Percentiles rank a stretch among this genome's conserved stretches.
Conservation (phyloP, 2,329 filamentous ascomycete species). For the Aspergillus melleus region DNA sequence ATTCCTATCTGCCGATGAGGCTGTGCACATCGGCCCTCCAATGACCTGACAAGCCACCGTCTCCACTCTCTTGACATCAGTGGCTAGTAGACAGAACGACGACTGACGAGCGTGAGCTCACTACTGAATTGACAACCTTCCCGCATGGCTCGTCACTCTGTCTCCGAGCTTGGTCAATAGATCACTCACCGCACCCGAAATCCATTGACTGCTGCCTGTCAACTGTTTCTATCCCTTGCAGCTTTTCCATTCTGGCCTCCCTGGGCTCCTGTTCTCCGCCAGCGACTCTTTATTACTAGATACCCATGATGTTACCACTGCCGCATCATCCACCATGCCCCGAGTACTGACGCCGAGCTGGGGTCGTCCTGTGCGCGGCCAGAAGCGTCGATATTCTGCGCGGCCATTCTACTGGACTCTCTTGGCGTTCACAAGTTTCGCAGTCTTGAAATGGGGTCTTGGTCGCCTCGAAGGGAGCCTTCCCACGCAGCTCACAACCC, state of each 20-base stretch:
- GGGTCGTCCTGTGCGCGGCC: conserved; percentile 21
- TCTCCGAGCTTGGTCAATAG: not conserved
- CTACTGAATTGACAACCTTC: not conserved
- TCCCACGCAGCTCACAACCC: not conserved
- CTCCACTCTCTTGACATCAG: not conserved
- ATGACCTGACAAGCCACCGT: not conserved
- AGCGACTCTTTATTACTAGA: not conserved
- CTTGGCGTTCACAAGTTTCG: conserved; percentile 37
- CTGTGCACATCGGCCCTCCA: not conserved
- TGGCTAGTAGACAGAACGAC: not conserved
- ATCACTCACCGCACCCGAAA: not conserved
- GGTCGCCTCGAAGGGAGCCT: not conserved
- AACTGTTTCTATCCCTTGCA: not conserved
- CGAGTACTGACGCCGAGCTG: conserved; percentile 22
- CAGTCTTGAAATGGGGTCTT: conserved; percentile 30
- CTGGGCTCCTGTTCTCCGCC: not conserved
- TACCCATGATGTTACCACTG: conserved; percentile 29
- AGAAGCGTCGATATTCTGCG: conserved; percentile 39
- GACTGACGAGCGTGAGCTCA: not conserved
- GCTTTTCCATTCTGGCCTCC: not conserved
- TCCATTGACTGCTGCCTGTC: not conserved
- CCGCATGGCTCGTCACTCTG: not conserved
- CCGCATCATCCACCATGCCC: conserved; percentile 25
- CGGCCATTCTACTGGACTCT: conserved; percentile 50
- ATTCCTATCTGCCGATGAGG: not conserved